Evolutionary conservation across 2,329 filamentous ascomycete genomes (phyloP).

Genomic region (Sarocladium brachiariae): DNA sequence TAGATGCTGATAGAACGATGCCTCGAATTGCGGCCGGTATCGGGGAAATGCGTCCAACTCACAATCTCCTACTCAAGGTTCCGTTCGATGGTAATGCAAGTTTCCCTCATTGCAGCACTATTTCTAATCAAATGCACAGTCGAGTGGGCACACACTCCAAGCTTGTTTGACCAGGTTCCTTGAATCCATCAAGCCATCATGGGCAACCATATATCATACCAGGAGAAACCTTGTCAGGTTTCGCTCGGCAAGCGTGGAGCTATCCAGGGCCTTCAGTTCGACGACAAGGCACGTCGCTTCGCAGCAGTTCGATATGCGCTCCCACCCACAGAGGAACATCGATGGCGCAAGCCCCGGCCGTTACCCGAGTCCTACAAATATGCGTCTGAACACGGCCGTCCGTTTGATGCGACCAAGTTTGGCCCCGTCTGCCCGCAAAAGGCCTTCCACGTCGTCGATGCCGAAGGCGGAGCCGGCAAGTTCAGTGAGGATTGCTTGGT

Average conservation of each 20-base stretch:
- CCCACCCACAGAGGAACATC: conserved; percentile 27
- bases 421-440: conserved; percentile 33
- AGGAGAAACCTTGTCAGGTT: conserved; percentile 17
- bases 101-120: too few species aligned
- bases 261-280: conserved; percentile 27
- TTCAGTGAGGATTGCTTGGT: conserved; percentile 38
- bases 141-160: too few species aligned
- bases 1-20: too few species aligned
- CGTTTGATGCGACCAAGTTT: conserved; percentile 30
- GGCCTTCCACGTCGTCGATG: conserved; percentile 21
- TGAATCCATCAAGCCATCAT: conserved; percentile 12
- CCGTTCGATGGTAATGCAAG: too few species aligned
- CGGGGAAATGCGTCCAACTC: too few species aligned
- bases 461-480: conserved; percentile 17
- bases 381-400: conserved; percentile 16
- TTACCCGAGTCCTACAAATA: conserved; percentile 23
- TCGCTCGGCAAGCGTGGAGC: conserved; percentile 20
- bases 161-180: too few species aligned
- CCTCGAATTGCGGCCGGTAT: too few species aligned
- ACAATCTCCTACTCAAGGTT: too few species aligned
- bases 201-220: conserved; percentile 23
- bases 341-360: conserved; percentile 31
- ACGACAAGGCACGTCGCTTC: conserved; percentile 27
- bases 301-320: conserved; percentile 32
- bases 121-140: too few species aligned